A percentile compares a stretch with the other conserved stretches of the same genome.
Evolutionary conservation across 2,329 filamentous ascomycete species (phyloP).

Genomic region (Bipolaris bicolor): DNA sequence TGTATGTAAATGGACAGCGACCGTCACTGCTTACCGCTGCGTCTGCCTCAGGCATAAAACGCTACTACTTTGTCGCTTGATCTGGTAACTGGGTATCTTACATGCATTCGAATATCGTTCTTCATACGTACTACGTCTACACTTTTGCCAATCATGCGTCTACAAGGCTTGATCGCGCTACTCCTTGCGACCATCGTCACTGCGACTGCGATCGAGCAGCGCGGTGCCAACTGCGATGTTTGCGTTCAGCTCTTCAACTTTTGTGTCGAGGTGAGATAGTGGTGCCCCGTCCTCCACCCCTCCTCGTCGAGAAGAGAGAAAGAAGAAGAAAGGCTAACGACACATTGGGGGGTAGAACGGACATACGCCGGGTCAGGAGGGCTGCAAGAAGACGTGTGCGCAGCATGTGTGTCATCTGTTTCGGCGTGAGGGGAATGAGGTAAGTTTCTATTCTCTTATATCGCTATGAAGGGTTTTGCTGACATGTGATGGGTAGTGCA

Average conservation of each 20-base stretch:
- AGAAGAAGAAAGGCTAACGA: background rate
- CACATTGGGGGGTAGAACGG: slow-evolving; percentile 14
- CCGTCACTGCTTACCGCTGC: too few species aligned
- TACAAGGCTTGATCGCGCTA: background rate
- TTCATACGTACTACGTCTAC: too few species aligned
- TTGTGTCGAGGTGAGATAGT: slow-evolving; percentile 16
- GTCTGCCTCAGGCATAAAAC: too few species aligned
- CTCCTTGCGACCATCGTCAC: slow-evolving; percentile 1
- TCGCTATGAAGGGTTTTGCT: background rate
- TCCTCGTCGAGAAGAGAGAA: background rate
- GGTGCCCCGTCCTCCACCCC: background rate
- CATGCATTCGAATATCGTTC: too few species aligned
- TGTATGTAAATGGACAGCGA: too few species aligned
- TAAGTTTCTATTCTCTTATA: background rate
- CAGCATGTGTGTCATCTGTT: slow-evolving; percentile 23
- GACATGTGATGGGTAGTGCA: slow-evolving; percentile 6
- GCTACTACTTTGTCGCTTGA: too few species aligned
- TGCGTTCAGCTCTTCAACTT: slow-evolving; percentile 16
- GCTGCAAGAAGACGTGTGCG: slow-evolving; percentile 21
- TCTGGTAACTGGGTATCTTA: too few species aligned
- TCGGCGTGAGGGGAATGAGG: slow-evolving; percentile 9
- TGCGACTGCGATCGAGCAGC: background rate
- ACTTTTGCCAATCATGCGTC: background rate
- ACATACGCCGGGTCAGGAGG: slow-evolving; percentile 12
- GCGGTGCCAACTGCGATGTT: slow-evolving; percentile 11